phyloP scores from a whole-genome alignment of 306 rosid species.

The Quillaja saponaria region DNA sequence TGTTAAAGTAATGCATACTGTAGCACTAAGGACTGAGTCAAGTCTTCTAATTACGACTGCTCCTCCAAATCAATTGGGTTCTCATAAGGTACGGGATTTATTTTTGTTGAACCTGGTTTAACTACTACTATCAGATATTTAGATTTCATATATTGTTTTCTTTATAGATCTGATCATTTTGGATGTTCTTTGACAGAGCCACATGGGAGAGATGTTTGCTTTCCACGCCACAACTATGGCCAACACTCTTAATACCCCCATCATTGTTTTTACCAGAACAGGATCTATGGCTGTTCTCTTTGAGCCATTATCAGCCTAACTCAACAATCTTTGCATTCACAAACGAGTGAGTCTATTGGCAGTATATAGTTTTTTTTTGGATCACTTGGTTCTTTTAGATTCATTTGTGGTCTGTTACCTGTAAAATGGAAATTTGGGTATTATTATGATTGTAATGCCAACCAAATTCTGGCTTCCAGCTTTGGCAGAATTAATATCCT shows the following conservation, averaged over 20 bases:
- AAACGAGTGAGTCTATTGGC: slow-evolving; percentile 68
- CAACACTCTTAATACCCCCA: slow-evolving; percentile 72
- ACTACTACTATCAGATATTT: background rate
- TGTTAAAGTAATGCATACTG: slow-evolving; percentile 89
- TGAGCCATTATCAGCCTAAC: slow-evolving; percentile 85
- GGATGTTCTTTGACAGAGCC: slow-evolving; percentile 57
- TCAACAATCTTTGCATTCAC: slow-evolving; percentile 98
- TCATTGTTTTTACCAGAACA: slow-evolving; percentile 89
- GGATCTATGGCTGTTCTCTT: slow-evolving; percentile 92
- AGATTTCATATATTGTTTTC: slow-evolving; percentile 14
- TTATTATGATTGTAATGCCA: background rate
- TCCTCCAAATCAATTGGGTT: slow-evolving; percentile 49
- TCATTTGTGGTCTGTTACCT: too few relatives aligned
- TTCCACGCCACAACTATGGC: slow-evolving; percentile 90
- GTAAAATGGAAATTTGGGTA: too few relatives aligned
- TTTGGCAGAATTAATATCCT: too few relatives aligned
- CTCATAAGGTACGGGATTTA: slow-evolving; percentile 44
- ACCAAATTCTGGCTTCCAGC: too few relatives aligned
- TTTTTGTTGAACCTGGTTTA: background rate
- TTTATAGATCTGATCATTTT: slow-evolving; percentile 21
- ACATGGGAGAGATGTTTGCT: slow-evolving; percentile 91
- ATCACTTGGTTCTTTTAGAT: background rate
- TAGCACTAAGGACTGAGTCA: slow-evolving; percentile 83
- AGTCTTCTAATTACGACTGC: slow-evolving; percentile 43
- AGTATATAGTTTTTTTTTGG: slow-evolving; percentile 3